Evolutionary conservation across 345 rosid genomes (phyloP), one percentile per base, ranked within the genome.

Genomic region (Boechera stricta): DNA sequence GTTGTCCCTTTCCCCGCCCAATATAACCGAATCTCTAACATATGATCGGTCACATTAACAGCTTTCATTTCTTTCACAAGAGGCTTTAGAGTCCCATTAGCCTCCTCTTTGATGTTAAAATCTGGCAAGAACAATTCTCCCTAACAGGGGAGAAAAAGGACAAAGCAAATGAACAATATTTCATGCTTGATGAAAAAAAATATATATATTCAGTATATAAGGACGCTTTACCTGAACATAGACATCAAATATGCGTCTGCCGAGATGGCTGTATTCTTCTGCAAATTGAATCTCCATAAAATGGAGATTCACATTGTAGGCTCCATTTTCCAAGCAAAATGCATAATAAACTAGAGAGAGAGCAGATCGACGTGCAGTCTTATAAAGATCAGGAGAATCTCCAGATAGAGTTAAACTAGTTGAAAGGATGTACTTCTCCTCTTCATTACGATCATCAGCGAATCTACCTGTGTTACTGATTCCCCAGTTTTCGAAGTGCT

Each of bases 201-300:
- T 21, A 21, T 21, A 21, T 21, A 21, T 21, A 33, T 31, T 31
- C 33, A 31, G 33, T 33, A 33, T 4, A 33, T 33, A 39, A 8
- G 2, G 7, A 45, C 3, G 53, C 9, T 60, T 9, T 38, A 61
- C 29, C 97, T 90, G 93, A 71, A 90, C 72, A 72, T 86, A 87
- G 58, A 90, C 74, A 67, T 92, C 79, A 61, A 88, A 92, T 45
- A 90, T n/a, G 10, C 93, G 87, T 44, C 81, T 88, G 3, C 92
- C 97, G 0, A 85, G 79, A 76, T 84, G 82, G 41, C 11, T 21
- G 45, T 77, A 88, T 9, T 69, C 73, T 32, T 59, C 75, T 48
- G 79, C 81, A 45, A 92, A 88, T 62, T 76, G 76, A 53, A 88
- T 88, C 85, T 90, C 93, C 45, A 87, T 83, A 79, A 90, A 90